phyloP scores from a whole-genome alignment of 2,329 filamentous ascomycete species.

The Penicillium brevicompactum region DNA sequence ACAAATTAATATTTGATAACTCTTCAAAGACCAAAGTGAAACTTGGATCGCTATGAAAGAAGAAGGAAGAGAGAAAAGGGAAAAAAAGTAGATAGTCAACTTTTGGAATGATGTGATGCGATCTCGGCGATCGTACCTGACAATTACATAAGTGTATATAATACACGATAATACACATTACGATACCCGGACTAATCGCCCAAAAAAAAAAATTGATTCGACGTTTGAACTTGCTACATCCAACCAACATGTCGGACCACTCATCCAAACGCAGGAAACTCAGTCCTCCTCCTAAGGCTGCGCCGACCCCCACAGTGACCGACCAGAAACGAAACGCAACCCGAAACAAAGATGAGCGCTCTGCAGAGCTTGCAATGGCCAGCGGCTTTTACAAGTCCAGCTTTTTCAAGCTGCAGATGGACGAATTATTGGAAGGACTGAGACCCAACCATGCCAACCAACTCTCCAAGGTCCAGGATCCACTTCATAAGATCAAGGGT shows the following conservation, averaged over 20 bases:
- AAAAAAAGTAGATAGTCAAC: not conserved
- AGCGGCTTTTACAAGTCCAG: slow-evolving; percentile 65
- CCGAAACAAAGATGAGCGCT: slow-evolving; percentile 27
- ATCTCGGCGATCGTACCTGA: slow-evolving; percentile 23
- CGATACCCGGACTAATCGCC: slow-evolving; percentile 13
- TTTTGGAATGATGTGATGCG: slow-evolving; percentile 15
- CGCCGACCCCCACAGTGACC: slow-evolving; percentile 33
- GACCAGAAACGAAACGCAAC: slow-evolving; percentile 21
- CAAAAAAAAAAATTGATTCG: slow-evolving; percentile 23
- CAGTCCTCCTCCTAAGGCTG: slow-evolving; percentile 35
- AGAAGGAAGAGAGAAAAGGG: not conserved
- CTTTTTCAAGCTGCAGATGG: slow-evolving; percentile 68
- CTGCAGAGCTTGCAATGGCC: slow-evolving; percentile 39
- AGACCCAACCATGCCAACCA: slow-evolving; percentile 61
- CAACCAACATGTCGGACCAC: slow-evolving; percentile 35
- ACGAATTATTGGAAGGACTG: slow-evolving; percentile 62
- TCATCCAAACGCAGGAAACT: slow-evolving; percentile 52
- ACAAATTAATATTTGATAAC: not conserved
- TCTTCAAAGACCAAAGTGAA: not conserved
- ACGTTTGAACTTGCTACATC: slow-evolving; percentile 3
- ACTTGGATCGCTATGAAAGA: slow-evolving; percentile 5
- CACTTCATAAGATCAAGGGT: slow-evolving; percentile 57
- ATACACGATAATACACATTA: slow-evolving; percentile 5
- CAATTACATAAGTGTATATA: slow-evolving; percentile 16
- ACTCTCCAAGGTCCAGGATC: slow-evolving; percentile 55